A percentile compares a stretch with the other conserved stretches of the same genome.
These are phyloP conservation scores for Sclerotiophoma versabilis DNA, from an alignment of 2,329 filamentous ascomycete genomes.

Conservation along the genomic window DNA sequence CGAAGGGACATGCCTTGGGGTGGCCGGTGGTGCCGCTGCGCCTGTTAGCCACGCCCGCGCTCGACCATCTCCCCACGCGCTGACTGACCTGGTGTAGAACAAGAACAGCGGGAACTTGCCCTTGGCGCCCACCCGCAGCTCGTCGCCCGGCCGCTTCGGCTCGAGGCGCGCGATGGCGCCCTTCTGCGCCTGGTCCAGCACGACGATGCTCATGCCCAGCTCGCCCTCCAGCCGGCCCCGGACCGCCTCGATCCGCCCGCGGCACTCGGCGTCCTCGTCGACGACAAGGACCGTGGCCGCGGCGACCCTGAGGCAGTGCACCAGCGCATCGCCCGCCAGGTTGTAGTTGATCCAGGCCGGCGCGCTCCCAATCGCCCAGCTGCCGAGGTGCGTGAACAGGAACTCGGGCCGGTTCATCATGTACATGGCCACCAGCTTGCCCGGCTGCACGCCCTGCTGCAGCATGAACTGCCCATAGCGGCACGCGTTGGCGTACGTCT, in stretches of 20 bases:
- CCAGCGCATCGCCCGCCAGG: conserved; percentile 66
- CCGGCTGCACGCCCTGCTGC: conserved; percentile 61
- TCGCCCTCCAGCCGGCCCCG: conserved; percentile 58
- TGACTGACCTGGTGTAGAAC: conserved; percentile 70
- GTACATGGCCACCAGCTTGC: conserved; percentile 70
- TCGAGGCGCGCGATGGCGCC: conserved; percentile 57
- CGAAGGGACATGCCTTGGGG: conserved; percentile 73
- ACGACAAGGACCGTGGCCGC: conserved; percentile 57
- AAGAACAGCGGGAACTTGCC: conserved; percentile 66
- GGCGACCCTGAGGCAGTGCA: conserved; percentile 70
- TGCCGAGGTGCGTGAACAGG: conserved; percentile 68
- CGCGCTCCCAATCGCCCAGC: conserved; percentile 70
- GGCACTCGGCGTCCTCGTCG: conserved; percentile 58
- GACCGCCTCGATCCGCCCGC: conserved; percentile 64
- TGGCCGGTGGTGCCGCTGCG: conserved; percentile 74
- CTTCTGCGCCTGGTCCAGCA: conserved; percentile 60
- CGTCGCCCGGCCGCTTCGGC: conserved; percentile 61
- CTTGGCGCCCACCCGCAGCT: conserved; percentile 61
- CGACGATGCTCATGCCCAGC: conserved; percentile 65
- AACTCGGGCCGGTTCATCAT: conserved; percentile 74
- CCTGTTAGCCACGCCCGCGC: conserved; percentile 21
- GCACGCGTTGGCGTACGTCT: conserved; percentile 51
- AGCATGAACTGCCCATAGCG: conserved; percentile 48
- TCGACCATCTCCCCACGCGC: background rate
- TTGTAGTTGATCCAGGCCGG: conserved; percentile 78